Conservation (phyloP, 1,284 basidiomycete species). For the Pyrrhoderma noxium region DNA sequence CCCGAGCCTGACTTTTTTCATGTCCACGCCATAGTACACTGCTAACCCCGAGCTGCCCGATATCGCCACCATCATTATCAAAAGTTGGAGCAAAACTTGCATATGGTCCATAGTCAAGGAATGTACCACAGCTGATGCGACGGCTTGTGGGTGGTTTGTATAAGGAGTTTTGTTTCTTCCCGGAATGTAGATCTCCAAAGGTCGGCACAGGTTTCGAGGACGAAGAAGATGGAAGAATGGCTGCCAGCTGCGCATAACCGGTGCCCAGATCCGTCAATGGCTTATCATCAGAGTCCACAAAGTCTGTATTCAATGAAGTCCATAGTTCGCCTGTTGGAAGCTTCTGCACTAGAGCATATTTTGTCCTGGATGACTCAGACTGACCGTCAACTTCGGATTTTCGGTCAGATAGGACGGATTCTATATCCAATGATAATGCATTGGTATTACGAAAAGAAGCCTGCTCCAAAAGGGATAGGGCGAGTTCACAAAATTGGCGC, state of each 20-base stretch:
- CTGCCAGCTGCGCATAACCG: conserved; percentile 66
- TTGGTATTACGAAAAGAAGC: conserved; percentile 43
- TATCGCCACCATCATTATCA: conserved; percentile 61
- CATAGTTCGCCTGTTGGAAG: conserved; percentile 70
- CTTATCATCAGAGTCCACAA: conserved; percentile 26
- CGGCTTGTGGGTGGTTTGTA: conserved; percentile 40
- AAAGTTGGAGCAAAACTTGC: conserved; percentile 71
- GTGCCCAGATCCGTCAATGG: conserved; percentile 46
- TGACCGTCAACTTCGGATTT: conserved; percentile 25
- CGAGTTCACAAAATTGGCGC: conserved; percentile 64
- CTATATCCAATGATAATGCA: conserved; percentile 38
- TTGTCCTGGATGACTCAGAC: conserved; percentile 25
- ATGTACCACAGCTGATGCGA: conserved; percentile 50
- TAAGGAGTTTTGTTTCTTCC: conserved; percentile 33
- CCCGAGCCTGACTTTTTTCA: conserved; percentile 27
- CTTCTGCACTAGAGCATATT: conserved; percentile 70
- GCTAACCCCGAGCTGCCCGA: conserved; percentile 53
- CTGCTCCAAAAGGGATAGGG: conserved; percentile 61
- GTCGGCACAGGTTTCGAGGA: conserved; percentile 29
- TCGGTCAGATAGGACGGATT: conserved; percentile 34
- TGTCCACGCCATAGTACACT: conserved; percentile 42
- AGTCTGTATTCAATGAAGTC: conserved; percentile 59
- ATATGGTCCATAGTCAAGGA: conserved; percentile 69
- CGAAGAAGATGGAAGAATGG: conserved; percentile 53
- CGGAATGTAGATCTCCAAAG: conserved; percentile 25